Conservation (phyloP, 768 basidiomycete genomes). For the Scleroderma bovista region DNA sequence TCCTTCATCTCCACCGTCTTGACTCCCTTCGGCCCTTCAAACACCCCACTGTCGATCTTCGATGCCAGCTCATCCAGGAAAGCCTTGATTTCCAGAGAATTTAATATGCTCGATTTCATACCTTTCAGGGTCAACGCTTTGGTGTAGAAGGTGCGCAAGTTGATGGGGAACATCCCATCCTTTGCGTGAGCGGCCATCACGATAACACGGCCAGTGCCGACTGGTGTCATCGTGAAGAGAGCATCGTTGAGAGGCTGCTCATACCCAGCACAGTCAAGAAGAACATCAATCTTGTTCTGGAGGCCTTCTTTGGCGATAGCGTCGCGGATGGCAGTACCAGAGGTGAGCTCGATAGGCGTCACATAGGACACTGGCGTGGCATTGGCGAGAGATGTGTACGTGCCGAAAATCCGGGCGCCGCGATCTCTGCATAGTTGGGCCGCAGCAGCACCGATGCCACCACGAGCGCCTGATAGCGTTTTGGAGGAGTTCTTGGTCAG, state of each 20-base stretch:
- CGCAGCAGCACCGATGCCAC: slow-evolving; percentile 31
- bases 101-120: slow-evolving; percentile 24
- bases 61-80: slow-evolving; percentile 24
- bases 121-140: slow-evolving; percentile 27
- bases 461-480: slow-evolving; percentile 25
- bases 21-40: slow-evolving; percentile 24
- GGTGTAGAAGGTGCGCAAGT: slow-evolving; percentile 29
- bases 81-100: slow-evolving; percentile 17
- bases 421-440: slow-evolving; percentile 27
- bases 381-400: slow-evolving; percentile 27
- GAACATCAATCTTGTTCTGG: slow-evolving; percentile 28
- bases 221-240: slow-evolving; percentile 27
- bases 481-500: no score
- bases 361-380: slow-evolving; percentile 21
- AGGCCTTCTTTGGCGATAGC: slow-evolving; percentile 21
- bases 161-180: slow-evolving; percentile 25
- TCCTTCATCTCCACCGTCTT: slow-evolving; percentile 17
- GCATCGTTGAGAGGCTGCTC: slow-evolving; percentile 31
- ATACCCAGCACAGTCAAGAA: slow-evolving; percentile 31
- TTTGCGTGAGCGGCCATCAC: slow-evolving; percentile 32
- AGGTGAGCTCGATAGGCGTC: slow-evolving; percentile 28
- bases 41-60: slow-evolving; percentile 25
- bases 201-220: slow-evolving; percentile 28
- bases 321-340: slow-evolving; percentile 26
- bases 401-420: slow-evolving; percentile 30